Base-by-base conservation (phyloP, 768 basidiomycete genomes). In the Saitozyma podzolica region DNA sequence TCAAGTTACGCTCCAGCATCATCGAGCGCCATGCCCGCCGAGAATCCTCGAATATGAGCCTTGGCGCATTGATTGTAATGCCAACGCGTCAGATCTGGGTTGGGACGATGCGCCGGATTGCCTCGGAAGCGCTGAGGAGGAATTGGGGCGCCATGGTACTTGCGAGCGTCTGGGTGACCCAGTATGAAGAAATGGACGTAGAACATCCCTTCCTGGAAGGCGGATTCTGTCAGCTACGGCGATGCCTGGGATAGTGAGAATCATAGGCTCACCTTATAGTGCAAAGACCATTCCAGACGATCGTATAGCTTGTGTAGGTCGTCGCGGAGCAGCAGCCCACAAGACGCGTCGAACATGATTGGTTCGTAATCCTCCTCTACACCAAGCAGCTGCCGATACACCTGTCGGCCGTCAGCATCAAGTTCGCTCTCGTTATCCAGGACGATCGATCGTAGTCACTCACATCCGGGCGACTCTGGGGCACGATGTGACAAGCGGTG, bases 291-390 rank as follows among this genome's bases (percentile, higher is more conserved):
- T 16, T 60, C 7, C 11, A 60, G 42, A 6, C 51, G 13, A 43
- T 60, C 59, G 43, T 54, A 60, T 11, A 50, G 51, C n/a, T 60
- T 50, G 54, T 60, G 59, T 41, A 60, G 41, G 51, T 60, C 59
- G 29, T 60, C 59, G 50, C 59, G 59, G 6, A 54, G 52, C 20
- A 60, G 37, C 16, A 60, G 50, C 11, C 59, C 59, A 9, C n/a
- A n/a, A n/a, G n/a, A n/a, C n/a, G n/a, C n/a, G n/a, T n/a, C n/a
- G n/a, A n/a, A n/a, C n/a, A n/a, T n/a, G n/a, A n/a, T n/a, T n/a
- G n/a, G n/a, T n/a, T n/a, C n/a, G n/a, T n/a, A n/a, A n/a, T n/a
- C n/a, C n/a, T n/a, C n/a, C n/a, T n/a, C n/a, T n/a, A n/a, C n/a
- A n/a, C n/a, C n/a, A n/a, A n/a, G n/a, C n/a, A n/a, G n/a, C n/a